Percentiles rank a stretch among this genome's conserved stretches.
phyloP scores from a whole-genome alignment of 1,284 basidiomycete genomes.

The Microbotryum silenes-acaulis region DNA sequence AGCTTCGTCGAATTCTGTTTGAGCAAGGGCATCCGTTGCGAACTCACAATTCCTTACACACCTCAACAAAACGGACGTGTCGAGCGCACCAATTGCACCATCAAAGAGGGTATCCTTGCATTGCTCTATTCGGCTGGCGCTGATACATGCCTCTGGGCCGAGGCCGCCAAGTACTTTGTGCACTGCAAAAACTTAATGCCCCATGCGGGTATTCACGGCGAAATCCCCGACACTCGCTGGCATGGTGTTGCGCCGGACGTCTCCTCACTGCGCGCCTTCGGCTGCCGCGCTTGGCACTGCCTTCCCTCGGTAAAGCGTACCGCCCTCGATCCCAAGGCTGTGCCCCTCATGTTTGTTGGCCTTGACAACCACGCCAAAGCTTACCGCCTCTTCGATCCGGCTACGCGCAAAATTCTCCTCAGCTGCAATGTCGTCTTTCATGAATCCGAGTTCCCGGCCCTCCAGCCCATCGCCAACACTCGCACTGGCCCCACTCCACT shows the following conservation, averaged over 20 bases:
- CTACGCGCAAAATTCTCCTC: no score
- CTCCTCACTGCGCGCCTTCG: constrained; percentile 38
- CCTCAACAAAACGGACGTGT: constrained; percentile 40
- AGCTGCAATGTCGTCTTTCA: no score
- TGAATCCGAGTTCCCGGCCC: no score
- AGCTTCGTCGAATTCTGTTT: constrained; percentile 36
- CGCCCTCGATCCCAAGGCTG: no score
- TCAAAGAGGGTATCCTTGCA: constrained; percentile 33
- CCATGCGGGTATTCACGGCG: constrained; percentile 26
- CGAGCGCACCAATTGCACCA: constrained; percentile 37
- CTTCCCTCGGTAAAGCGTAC: no score
- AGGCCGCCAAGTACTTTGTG: constrained; percentile 36
- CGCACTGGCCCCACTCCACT: no score
- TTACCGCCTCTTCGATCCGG: no score
- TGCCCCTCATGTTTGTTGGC: no score
- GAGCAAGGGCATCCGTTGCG: constrained; percentile 35
- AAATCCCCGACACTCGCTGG: constrained; percentile 38
- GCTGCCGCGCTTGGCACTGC: constrained; percentile 39
- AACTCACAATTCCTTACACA: constrained; percentile 42
- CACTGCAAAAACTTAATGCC: constrained; percentile 41
- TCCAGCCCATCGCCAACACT: no score
- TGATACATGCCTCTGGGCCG: constrained; percentile 39
- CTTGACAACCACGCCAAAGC: no score
- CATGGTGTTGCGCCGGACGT: constrained; percentile 38
- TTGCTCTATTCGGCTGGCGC: constrained; percentile 36